Base-by-base conservation (phyloP, 768 basidiomycete genomes). In the Suillus occidentalis region DNA sequence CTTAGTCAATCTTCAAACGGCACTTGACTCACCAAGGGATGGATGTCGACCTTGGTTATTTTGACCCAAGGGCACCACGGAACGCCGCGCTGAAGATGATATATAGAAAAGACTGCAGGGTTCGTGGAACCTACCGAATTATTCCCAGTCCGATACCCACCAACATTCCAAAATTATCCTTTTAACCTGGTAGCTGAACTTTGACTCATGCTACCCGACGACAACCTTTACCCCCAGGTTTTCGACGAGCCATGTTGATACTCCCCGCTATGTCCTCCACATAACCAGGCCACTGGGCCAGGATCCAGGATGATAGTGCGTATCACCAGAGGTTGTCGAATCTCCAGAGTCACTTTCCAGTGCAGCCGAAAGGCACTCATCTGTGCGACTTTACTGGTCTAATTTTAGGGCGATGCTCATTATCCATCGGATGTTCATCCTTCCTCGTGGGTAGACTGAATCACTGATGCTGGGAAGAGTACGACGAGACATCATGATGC, bases 271-370 rank as follows among this genome's bases (percentile, higher is more conserved):
- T 89, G 68, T 73, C 80, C 22, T 52, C 68, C 60, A 72, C 64
- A 72, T 65, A 65, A 74, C 65, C 63, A 73, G 55, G 65, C 65
- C 31, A 31, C 31, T 31, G 31, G 31, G 4, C 2, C 31, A 31
- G 31, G 31, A 31, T 31, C 31, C 68, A 73, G 8, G 80, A 82
- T 61, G 82, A 82, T 47, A 83, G 88, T 73, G 75, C 78, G 65
- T 89, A 85, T 72, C 80, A 88, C 69, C 79, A 87, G 25, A 75
- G 78, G 25, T 83, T 84, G 71, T 76, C 90, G 65, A 85, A 61
- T 85, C 87, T 61, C 83, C 87, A 25, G 86, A 86, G 28, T 79
- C 78, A 3, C 65, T 80, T 39, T 76, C 84, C 66, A 75, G 78
- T 65, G 80, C 79, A 65, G 71, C 73, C 45, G 67, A 63, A 18